Evolutionary conservation across 2,329 filamentous ascomycete species (phyloP), one percentile per base, ranked within the genome.

Genomic region (Cercospora zeae-maydis): DNA sequence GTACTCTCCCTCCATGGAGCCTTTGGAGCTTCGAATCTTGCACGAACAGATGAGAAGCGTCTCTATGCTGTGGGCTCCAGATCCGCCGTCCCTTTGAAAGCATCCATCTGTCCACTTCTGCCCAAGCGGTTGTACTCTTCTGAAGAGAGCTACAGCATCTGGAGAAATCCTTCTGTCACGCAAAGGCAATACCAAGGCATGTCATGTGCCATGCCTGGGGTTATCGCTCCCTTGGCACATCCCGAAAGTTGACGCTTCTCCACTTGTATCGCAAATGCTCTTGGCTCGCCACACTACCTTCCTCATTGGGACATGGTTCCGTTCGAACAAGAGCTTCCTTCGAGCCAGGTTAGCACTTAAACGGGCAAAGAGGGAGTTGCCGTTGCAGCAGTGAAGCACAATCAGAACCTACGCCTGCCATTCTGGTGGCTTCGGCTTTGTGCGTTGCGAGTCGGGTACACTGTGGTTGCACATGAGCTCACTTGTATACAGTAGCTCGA

Each of bases 221-320:
- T 9, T 4, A 4, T 14, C 21, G 21, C 14, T 9, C 11, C 21
- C 42, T 49, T 49, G 42, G 42, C 42, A 27, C 42, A 49, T 21
- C 42, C 27, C 21, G 42, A 49, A 49, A 27, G 21, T 57, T 30
- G 34, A 45, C 34, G 37, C 54, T 57, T 39, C 54, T 37, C 54
- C 54, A 57, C 54, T 57, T 24, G 56, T 47, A 53, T 59, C 58
- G 33, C n/a, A 54, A 42, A 33, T n/a, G 31, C 13, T 60, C 58
- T 60, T 60, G 58, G 58, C 58, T 19, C 13, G 19, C 19, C 52
- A n/a, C 36, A 21, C 36, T 53, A 59, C 58, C 58, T 60, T 60
- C 58, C 58, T 60, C 47, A 53, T 60, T 34, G 9, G 47, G 58
- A 36, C 27, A 27, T 33, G 19, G n/a, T 16, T 10, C 58, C 47